These are phyloP conservation scores for Phytophthora parvispora DNA, from an alignment of 352 stramenopile genomes.

Conservation along the genomic window DNA sequence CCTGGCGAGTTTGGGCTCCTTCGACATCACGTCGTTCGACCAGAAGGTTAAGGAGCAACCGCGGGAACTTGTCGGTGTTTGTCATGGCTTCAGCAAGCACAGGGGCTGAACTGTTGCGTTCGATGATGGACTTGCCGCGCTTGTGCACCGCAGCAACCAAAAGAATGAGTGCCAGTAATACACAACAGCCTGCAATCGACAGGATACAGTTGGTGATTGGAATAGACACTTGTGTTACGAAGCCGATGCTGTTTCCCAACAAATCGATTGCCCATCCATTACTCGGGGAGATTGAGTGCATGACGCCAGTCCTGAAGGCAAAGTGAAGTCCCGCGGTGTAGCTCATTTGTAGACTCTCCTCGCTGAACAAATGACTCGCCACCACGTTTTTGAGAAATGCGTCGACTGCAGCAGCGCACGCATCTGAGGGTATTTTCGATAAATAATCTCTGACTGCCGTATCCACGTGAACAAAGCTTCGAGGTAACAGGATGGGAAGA, in stretches of 20 bases:
- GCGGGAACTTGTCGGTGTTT: background rate
- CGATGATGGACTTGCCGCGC: background rate
- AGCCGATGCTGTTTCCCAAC: background rate
- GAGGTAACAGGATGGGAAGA: background rate
- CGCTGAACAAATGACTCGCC: background rate
- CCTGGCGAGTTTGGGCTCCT: background rate
- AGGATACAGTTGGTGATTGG: background rate
- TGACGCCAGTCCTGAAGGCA: background rate
- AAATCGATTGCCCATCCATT: no score
- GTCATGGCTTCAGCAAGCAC: background rate
- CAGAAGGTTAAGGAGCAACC: background rate
- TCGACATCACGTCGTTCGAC: background rate
- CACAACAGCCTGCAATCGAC: background rate
- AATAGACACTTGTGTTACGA: background rate
- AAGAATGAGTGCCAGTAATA: background rate
- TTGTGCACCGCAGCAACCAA: background rate
- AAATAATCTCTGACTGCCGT: background rate
- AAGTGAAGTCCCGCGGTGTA: background rate
- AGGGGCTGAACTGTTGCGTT: background rate
- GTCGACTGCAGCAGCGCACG: background rate
- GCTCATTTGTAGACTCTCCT: background rate
- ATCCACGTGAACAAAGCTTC: background rate
- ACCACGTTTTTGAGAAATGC: background rate
- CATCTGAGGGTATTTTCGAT: no score
- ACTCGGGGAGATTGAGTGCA: no score